Conservation (phyloP, 2,329 filamentous ascomycete genomes). For the Arthrobotrys conoides region DNA sequence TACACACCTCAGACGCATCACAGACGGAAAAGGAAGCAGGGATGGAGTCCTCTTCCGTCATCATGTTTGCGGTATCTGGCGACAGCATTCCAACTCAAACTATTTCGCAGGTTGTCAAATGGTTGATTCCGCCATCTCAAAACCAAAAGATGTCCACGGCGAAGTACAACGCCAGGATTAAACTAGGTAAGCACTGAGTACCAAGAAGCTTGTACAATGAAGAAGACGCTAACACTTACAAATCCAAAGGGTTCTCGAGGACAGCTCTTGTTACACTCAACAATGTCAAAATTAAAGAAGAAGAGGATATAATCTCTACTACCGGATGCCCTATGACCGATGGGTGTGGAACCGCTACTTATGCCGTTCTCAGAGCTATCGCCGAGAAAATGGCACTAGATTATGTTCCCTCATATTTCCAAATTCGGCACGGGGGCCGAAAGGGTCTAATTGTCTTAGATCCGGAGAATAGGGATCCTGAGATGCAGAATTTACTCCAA, state of each 20-base stretch:
- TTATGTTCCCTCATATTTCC: constrained; percentile 75
- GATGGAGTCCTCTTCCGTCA: neutral
- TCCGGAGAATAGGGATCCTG: constrained; percentile 66
- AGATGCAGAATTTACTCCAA: neutral
- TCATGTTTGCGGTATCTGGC: constrained; percentile 8
- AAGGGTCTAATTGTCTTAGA: constrained; percentile 83
- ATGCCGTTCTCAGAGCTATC: constrained; percentile 72
- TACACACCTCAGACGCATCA: neutral
- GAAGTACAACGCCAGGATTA: neutral
- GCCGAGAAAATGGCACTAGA: constrained; percentile 70
- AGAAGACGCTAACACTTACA: neutral
- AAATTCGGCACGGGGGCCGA: constrained; percentile 78
- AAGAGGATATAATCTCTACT: neutral
- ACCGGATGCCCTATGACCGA: constrained; percentile 73
- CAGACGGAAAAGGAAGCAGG: neutral
- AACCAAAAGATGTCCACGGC: neutral
- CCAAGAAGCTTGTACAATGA: neutral
- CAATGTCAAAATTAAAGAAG: neutral
- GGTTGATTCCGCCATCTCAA: neutral
- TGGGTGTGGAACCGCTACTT: constrained; percentile 77
- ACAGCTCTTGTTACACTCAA: neutral
- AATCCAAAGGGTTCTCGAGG: neutral
- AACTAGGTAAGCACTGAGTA: neutral
- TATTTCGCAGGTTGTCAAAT: neutral
- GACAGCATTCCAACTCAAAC: neutral